phyloP scores from a whole-genome alignment of 768 basidiomycete species.

The Boletus reticuloceps region DNA sequence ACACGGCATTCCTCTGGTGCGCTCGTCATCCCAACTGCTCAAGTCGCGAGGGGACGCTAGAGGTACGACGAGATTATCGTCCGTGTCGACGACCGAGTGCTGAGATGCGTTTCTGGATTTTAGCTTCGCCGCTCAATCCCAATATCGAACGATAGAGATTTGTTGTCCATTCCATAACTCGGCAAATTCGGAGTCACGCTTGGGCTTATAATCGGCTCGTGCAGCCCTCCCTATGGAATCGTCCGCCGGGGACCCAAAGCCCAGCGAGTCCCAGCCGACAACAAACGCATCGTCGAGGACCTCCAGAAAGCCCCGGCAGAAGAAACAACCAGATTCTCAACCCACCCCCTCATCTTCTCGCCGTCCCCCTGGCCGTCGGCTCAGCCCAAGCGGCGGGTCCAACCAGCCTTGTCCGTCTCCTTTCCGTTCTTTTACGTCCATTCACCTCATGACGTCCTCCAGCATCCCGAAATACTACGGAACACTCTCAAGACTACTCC shows the following conservation, averaged over 20 bases:
- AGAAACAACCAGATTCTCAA: slow-evolving; percentile 39
- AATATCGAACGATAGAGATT: slow-evolving; percentile 7
- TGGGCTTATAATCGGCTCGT: slow-evolving; percentile 24
- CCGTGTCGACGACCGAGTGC: slow-evolving; percentile 7
- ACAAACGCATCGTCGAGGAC: slow-evolving; percentile 34
- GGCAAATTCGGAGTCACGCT: slow-evolving; percentile 33
- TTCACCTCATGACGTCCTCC: slow-evolving; percentile 11
- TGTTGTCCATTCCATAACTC: slow-evolving; percentile 19
- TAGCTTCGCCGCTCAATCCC: not conserved
- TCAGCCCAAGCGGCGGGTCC: slow-evolving; percentile 19
- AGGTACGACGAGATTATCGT: slow-evolving; percentile 17
- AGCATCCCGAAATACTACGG: slow-evolving; percentile 18
- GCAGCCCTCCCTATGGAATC: slow-evolving; percentile 41
- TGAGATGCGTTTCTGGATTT: slow-evolving; percentile 5
- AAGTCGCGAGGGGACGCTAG: slow-evolving; percentile 12
- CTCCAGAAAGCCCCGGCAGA: slow-evolving; percentile 55
- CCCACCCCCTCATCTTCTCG: slow-evolving; percentile 22
- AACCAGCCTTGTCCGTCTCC: slow-evolving; percentile 18
- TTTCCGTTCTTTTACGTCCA: not conserved
- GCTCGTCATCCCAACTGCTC: slow-evolving; percentile 7
- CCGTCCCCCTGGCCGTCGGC: slow-evolving; percentile 30
- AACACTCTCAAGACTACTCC: slow-evolving; percentile 25
- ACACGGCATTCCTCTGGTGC: slow-evolving; percentile 26
- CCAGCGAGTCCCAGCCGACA: slow-evolving; percentile 41
- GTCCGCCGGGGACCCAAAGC: slow-evolving; percentile 47